phyloP scores from a whole-genome alignment of 169 alveolate species.

The Perkinsus olseni region DNA sequence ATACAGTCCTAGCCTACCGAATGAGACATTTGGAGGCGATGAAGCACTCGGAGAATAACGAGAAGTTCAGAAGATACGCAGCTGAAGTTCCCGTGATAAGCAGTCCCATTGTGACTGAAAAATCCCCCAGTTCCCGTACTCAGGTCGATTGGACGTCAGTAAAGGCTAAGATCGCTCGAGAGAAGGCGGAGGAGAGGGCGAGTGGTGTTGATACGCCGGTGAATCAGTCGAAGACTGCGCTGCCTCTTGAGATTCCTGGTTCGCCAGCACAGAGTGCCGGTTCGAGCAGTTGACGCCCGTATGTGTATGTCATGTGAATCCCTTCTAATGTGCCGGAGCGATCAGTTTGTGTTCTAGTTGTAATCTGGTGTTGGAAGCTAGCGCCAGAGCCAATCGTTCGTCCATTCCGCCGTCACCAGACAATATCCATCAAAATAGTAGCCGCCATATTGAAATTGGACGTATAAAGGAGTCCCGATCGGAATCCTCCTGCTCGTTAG shows the following conservation, averaged over 20 bases:
- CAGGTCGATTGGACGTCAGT: constrained; percentile 5
- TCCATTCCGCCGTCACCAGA: too few species aligned
- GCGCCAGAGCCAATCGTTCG: too few species aligned
- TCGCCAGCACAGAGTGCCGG: not conserved
- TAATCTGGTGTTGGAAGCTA: too few species aligned
- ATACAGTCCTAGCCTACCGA: constrained; percentile 70
- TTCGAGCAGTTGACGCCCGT: not conserved
- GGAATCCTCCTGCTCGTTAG: too few species aligned
- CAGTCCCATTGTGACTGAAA: not conserved
- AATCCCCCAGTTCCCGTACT: not conserved
- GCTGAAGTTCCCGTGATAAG: constrained; percentile 30
- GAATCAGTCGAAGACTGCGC: not conserved
- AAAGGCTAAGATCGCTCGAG: not conserved
- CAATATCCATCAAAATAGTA: too few species aligned
- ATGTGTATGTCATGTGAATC: not conserved
- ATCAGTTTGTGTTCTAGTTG: too few species aligned
- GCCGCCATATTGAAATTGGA: too few species aligned
- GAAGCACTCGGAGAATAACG: constrained; percentile 54
- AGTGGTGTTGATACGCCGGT: not conserved
- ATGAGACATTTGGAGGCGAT: constrained; percentile 46
- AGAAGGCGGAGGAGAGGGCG: constrained; percentile 1
- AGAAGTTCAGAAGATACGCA: constrained; percentile 43
- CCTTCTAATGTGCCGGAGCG: too few species aligned
- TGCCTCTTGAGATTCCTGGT: not conserved
- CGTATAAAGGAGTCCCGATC: too few species aligned